Evolutionary conservation across 169 alveolate genomes (phyloP), one percentile per base, ranked within the genome.

Genomic region (Cryptosporidium viatorum): DNA sequence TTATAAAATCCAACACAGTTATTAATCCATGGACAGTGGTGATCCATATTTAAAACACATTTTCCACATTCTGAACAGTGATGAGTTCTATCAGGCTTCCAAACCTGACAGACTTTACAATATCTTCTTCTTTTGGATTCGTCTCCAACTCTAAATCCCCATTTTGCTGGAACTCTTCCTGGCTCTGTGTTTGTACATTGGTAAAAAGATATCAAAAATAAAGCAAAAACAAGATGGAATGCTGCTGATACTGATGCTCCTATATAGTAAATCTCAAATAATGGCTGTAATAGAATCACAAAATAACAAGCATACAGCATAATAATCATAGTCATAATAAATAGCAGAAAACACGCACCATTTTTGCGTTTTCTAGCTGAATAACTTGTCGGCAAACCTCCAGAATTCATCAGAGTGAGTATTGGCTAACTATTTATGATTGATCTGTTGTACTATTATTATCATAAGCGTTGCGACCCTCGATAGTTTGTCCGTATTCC

Each of bases 21-120:
- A 92, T 97, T 97, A 51, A 98, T 96, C 99, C 99, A 98, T 31
- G 99, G 99, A 89, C 99, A 98, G 86, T 98, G 99, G 93, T 98
- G 99, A 71, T 98, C 99, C 99, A 98, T 97, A 86, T 96, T 96
- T 86, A 97, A 93, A 26, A 97, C 98, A 91, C 99, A 98, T 84
- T 98, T 91, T 91, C 97, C 97, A 92, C 99, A 98, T 14, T 95
- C 96, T 6, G 99, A 96, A 91, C 99, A 98, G 92, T 98, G 99
- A 86, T 98, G 99, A 21, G 99, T 96, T 73, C 99, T 93, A 84
- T 97, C 99, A 0, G 99, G 99, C 91, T 97, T 98, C 97, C 99
- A 97, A 10, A 97, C 98, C 93, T 97, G 97, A 92, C 99, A 98
- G 85, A 96, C 96, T 70, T 97, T 93, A 93, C 99, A 98, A 89